These are phyloP conservation scores for Purpureocillium takamizusanense DNA, from an alignment of 2,329 filamentous ascomycete species.

Conservation along the genomic window DNA sequence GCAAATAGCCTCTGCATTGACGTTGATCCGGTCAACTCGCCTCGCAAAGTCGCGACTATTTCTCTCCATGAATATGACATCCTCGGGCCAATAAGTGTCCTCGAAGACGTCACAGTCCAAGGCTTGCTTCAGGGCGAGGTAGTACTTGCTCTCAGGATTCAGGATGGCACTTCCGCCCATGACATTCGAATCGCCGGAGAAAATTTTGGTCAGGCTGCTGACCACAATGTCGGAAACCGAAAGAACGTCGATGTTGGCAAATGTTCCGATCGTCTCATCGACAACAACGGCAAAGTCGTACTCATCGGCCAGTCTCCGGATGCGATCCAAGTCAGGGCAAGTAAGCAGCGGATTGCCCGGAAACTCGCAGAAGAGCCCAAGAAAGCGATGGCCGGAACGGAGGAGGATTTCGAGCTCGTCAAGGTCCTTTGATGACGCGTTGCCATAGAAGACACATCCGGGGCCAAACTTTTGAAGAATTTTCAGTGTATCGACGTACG, in stretches of 20 bases:
- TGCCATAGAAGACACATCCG: constrained; percentile 80
- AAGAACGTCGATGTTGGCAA: constrained; percentile 89
- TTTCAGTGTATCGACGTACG: constrained; percentile 94
- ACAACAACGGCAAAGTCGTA: constrained; percentile 87
- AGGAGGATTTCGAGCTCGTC: constrained; percentile 73
- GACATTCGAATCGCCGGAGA: constrained; percentile 95
- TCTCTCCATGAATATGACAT: constrained; percentile 87
- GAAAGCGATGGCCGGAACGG: constrained; percentile 61
- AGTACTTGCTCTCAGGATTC: constrained; percentile 61
- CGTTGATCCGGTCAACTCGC: constrained; percentile 76
- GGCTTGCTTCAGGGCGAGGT: constrained; percentile 56
- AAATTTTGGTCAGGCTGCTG: constrained; percentile 92
- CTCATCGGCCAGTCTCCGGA: constrained; percentile 67
- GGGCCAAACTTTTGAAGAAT: constrained; percentile 91
- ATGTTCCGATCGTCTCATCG: constrained; percentile 94
- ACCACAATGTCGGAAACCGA: constrained; percentile 86
- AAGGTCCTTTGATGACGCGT: constrained; percentile 66
- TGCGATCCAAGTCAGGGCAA: constrained; percentile 76
- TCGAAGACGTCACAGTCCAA: constrained; percentile 58
- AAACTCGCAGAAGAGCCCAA: constrained; percentile 89
- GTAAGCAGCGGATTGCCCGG: constrained; percentile 84
- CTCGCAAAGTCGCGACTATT: constrained; percentile 88
- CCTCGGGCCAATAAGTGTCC: constrained; percentile 90
- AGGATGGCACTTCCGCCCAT: constrained; percentile 77
- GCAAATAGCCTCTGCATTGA: constrained; percentile 76